Conservation (phyloP, 306 rosid species). For the Geum urbanum region DNA sequence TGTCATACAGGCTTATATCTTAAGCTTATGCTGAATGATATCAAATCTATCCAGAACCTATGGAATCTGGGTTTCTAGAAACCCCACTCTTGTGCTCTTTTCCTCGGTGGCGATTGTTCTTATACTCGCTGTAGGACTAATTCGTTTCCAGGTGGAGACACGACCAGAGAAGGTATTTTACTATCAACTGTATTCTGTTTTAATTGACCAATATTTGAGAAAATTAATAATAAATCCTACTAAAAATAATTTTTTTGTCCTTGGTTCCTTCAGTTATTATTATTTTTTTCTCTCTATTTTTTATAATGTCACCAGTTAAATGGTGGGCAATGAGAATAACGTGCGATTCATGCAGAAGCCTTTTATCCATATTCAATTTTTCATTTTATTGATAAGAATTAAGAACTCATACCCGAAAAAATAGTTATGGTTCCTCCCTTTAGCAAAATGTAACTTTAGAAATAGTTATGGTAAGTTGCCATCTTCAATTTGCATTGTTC, state of each 20-base stretch:
- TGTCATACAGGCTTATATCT: neutral
- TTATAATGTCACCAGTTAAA: no score
- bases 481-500: neutral
- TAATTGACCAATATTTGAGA: neutral
- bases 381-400: neutral
- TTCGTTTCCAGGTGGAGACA: constrained; percentile 82
- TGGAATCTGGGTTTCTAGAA: constrained; percentile 85
- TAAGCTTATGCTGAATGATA: constrained; percentile 11
- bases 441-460: neutral
- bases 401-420: neutral
- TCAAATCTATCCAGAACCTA: constrained; percentile 52
- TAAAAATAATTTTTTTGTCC: neutral
- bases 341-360: neutral
- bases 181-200: constrained; percentile 28
- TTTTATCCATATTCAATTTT: neutral
- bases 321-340: neutral
- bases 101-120: constrained; percentile 71
- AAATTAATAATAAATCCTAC: neutral
- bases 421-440: neutral
- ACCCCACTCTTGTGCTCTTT: constrained; percentile 67
- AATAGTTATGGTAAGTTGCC: neutral
- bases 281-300: no score
- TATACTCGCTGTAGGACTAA: constrained; percentile 69
- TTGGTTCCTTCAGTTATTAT: neutral
- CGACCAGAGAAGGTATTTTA: constrained; percentile 77